Conservation (phyloP, 352 stramenopile genomes). For the Globisporangium carolinianum region DNA sequence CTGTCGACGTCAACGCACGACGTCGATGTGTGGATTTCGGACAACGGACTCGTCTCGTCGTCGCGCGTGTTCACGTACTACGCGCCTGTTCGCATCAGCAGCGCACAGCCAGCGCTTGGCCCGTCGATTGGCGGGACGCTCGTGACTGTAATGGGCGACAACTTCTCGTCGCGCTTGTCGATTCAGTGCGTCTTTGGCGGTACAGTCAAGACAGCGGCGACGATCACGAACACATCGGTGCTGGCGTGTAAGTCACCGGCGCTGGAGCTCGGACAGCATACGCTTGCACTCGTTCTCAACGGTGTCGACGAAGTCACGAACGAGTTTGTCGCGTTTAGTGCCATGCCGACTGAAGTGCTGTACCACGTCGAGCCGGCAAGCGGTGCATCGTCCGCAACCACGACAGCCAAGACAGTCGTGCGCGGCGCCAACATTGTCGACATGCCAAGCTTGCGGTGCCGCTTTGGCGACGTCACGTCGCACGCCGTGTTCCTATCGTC, state of each 20-base stretch:
- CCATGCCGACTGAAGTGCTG: constrained; percentile 26
- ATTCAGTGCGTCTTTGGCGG: constrained; percentile 31
- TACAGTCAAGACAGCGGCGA: constrained; percentile 5
- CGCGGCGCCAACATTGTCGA: constrained; percentile 45
- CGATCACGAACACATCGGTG: neutral
- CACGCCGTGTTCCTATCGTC: constrained; percentile 34
- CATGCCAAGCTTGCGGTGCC: constrained; percentile 29
- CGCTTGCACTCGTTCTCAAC: constrained; percentile 24
- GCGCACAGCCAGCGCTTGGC: constrained; percentile 20
- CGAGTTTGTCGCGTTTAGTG: constrained; percentile 24
- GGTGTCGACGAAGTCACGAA: constrained; percentile 13
- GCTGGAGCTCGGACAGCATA: constrained; percentile 21
- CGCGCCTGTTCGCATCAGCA: constrained; percentile 11
- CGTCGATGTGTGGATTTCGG: constrained; percentile 30
- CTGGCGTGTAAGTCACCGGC: constrained; percentile 22
- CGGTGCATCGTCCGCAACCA: constrained; percentile 17
- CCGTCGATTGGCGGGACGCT: constrained; percentile 22
- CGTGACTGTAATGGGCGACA: constrained; percentile 16
- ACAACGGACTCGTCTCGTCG: constrained; percentile 18
- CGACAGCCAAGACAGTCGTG: constrained; percentile 23
- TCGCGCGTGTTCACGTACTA: constrained; percentile 19
- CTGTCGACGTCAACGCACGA: constrained; percentile 1
- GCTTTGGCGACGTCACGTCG: constrained; percentile 29
- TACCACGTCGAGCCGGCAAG: constrained; percentile 16
- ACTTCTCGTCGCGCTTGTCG: constrained; percentile 15